Base-by-base conservation (phyloP, 495 filamentous ascomycete species). In the Trypethelium eluteriae region DNA sequence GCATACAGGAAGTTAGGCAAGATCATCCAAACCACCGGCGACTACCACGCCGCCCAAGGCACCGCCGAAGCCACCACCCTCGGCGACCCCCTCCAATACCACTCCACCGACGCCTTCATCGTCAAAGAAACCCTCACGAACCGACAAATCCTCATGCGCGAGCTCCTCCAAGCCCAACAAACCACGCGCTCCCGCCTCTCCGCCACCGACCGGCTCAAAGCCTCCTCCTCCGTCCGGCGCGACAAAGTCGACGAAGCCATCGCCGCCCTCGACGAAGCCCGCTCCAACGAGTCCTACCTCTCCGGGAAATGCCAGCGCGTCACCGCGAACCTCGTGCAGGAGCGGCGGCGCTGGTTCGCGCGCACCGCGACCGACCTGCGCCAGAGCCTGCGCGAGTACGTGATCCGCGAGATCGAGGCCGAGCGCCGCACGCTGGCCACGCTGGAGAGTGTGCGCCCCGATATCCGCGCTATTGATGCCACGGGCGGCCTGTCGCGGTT, bases 111-210 rank as follows among this genome's bases (percentile, higher is more conserved):
- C 74, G 91, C 95, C 35, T 94, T 98, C 74, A 96, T 98, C 73
- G 95, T 99, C 70, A 99, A 99, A 77, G 95, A 99, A 74, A 97
- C 93, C 34, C 84, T 99, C 69, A 99, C 95, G 25, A 99, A 99
- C 79, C 88, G 95, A 2, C 95, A 99, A 76, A 96, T 99, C 73
- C 83, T 99, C n/a, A 88, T 97, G 39, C 91, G 95, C 61, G 95
- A 99, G 69, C 84, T 97, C 56, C 75, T 96, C 36, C 88, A 94
- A 75, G 93, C 94, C 2, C 89, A 96, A 73, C 89, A 93, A 73
- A 79, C 78, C 50, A 89, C 92, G 7, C 85, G 87, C 49, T 89
- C 83, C 75, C 92, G 91, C 73, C 84, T 89, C 34, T 83, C 86
- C 67, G 92, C 93, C 0, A 91, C 92, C 11, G 92, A 97, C 74